A percentile compares a stretch with the other conserved stretches of the same genome.
Evolutionary conservation across 306 rosid genomes (phyloP).

Genomic region (Quercus bicolor): DNA sequence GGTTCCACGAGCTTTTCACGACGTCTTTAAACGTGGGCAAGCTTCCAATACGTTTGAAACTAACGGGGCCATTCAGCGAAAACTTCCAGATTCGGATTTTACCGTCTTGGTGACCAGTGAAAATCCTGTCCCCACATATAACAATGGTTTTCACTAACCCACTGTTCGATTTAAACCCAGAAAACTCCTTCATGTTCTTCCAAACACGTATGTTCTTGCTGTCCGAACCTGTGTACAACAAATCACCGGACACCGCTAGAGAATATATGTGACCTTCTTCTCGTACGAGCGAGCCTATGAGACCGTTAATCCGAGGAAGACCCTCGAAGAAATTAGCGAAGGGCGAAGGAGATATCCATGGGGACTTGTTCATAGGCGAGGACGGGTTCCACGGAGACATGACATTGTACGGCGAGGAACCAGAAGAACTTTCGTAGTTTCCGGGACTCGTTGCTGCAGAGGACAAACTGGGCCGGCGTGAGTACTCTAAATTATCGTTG

Average conservation of each 20-base stretch:
- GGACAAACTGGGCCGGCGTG: constrained; percentile 23
- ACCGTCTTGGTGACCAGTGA: constrained; percentile 96
- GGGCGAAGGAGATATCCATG: constrained; percentile 49
- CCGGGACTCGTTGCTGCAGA: constrained; percentile 12
- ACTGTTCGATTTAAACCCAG: constrained; percentile 77
- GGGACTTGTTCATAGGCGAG: constrained; percentile 68
- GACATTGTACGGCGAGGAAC: constrained; percentile 43
- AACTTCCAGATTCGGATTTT: constrained; percentile 83
- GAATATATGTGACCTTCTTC: constrained; percentile 90
- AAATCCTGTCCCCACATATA: constrained; percentile 50
- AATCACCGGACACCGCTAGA: constrained; percentile 57
- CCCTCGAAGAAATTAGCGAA: constrained; percentile 11
- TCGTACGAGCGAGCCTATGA: constrained; percentile 68
- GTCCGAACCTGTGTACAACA: constrained; percentile 84
- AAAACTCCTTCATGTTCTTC: constrained; percentile 67
- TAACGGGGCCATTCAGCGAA: constrained; percentile 24
- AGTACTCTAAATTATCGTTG: background rate
- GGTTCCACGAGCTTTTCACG: constrained; percentile 66
- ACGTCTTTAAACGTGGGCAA: constrained; percentile 67
- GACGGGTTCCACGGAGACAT: constrained; percentile 64
- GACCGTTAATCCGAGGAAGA: constrained; percentile 28
- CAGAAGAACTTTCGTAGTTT: constrained; percentile 10
- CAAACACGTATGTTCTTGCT: constrained; percentile 91
- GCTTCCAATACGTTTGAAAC: constrained; percentile 61
- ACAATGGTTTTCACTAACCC: constrained; percentile 79